These are phyloP conservation scores for Aureobasidium namibiae DNA, from an alignment of 2,329 filamentous ascomycete species.

Conservation along the genomic window DNA sequence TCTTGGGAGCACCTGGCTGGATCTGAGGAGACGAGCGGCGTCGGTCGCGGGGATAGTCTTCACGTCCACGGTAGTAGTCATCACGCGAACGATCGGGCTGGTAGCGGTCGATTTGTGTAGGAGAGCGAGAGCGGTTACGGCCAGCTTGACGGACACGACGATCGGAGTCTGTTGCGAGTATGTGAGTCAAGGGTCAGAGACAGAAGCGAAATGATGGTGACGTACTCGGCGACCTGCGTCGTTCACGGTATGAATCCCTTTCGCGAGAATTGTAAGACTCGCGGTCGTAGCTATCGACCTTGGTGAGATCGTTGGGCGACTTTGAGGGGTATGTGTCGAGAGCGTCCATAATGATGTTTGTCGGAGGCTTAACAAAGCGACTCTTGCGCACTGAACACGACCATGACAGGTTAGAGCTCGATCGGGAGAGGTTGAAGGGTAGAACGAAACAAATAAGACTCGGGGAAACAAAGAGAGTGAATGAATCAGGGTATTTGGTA, in stretches of 20 bases:
- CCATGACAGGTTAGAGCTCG: slow-evolving; percentile 12
- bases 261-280: slow-evolving; percentile 11
- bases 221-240: slow-evolving; percentile 15
- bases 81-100: slow-evolving; percentile 64
- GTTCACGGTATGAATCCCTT: slow-evolving; percentile 20
- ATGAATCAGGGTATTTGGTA: slow-evolving; percentile 1
- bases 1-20: slow-evolving; percentile 25
- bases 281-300: slow-evolving; percentile 12
- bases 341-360: slow-evolving; percentile 5
- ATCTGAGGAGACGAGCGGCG: slow-evolving; percentile 46
- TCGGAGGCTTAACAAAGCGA: neutral
- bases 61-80: slow-evolving; percentile 56
- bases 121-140: slow-evolving; percentile 68
- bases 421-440: neutral
- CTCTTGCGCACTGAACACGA: neutral
- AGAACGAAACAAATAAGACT: slow-evolving; percentile 2
- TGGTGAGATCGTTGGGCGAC: slow-evolving; percentile 9
- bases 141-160: slow-evolving; percentile 21
- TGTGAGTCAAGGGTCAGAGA: neutral
- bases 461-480: slow-evolving; percentile 20
- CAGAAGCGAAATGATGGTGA: neutral
- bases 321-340: neutral
- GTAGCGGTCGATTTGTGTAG: slow-evolving; percentile 64
- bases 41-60: slow-evolving; percentile 56
- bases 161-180: neutral